Conservation (phyloP, 2,329 filamentous ascomycete species). For the Xylariaceae sp. region DNA sequence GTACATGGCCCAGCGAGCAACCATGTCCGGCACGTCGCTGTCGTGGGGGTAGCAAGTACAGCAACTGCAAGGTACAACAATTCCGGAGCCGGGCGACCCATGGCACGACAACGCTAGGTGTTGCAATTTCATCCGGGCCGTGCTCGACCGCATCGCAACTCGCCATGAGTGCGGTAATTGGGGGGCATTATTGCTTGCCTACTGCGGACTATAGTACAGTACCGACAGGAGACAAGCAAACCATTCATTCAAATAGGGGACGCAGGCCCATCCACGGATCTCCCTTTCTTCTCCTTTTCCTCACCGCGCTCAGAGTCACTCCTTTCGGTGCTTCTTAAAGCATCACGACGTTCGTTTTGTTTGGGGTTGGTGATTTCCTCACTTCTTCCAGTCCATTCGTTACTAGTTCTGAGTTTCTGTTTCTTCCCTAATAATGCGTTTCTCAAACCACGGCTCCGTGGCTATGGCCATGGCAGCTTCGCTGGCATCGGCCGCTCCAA, state of each 20-base stretch:
- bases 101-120: neutral
- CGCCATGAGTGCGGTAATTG: too few relatives aligned
- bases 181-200: too few relatives aligned
- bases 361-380: slow-evolving; percentile 20
- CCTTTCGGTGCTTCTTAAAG: slow-evolving; percentile 28
- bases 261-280: slow-evolving; percentile 13
- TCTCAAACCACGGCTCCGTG: slow-evolving; percentile 30
- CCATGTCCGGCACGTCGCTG: too few relatives aligned
- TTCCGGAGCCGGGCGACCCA: neutral
- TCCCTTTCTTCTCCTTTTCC: slow-evolving; percentile 8
- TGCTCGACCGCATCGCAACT: slow-evolving; percentile 11
- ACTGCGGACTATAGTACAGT: too few relatives aligned
- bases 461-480: slow-evolving; percentile 31
- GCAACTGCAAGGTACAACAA: too few relatives aligned
- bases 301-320: slow-evolving; percentile 29
- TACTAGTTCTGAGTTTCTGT: slow-evolving; percentile 15
- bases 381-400: slow-evolving; percentile 34
- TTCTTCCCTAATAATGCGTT: slow-evolving; percentile 27
- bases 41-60: too few relatives aligned
- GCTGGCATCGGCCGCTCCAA: slow-evolving; percentile 26
- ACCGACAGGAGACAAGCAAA: slow-evolving; percentile 8
- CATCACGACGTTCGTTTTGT: slow-evolving; percentile 25
- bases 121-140: slow-evolving; percentile 5
- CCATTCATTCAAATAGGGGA: slow-evolving; percentile 26
- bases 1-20: too few relatives aligned